phyloP scores from a whole-genome alignment of 345 rosid genomes.

The Clarkia xantiana region DNA sequence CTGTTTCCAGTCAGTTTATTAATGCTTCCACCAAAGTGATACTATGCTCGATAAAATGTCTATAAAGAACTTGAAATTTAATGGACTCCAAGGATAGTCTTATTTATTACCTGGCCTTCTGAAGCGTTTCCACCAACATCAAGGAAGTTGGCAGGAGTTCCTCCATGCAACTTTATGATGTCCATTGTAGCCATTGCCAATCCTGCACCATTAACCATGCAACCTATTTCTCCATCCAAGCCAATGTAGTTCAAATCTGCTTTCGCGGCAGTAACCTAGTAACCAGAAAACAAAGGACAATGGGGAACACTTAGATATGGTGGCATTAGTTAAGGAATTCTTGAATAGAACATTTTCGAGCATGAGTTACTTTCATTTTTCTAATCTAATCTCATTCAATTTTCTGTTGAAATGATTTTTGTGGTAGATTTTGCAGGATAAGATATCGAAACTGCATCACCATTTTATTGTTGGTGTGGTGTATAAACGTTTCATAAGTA shows the following conservation, averaged over 20 bases:
- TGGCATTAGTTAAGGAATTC: background rate
- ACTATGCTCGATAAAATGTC: too few relatives aligned
- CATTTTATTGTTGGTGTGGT: too few relatives aligned
- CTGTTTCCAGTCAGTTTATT: too few relatives aligned
- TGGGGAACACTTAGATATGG: background rate
- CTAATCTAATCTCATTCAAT: too few relatives aligned
- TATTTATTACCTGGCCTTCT: conserved; percentile 64
- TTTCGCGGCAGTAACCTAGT: conserved; percentile 81
- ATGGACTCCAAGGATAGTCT: too few relatives aligned
- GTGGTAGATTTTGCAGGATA: too few relatives aligned
- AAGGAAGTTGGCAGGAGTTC: conserved; percentile 96
- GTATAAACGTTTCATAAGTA: too few relatives aligned
- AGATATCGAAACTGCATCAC: too few relatives aligned
- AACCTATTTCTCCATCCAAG: conserved; percentile 97
- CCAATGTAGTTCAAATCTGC: conserved; percentile 98
- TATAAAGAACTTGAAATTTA: too few relatives aligned
- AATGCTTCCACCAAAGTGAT: too few relatives aligned
- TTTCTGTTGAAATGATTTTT: background rate
- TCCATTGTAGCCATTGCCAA: conserved; percentile 99
- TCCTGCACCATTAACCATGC: conserved; percentile 99
- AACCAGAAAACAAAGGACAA: conserved; percentile 8
- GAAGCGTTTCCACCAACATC: conserved; percentile 99
- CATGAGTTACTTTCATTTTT: too few relatives aligned
- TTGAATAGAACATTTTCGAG: background rate
- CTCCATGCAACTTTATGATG: conserved; percentile 92